Evolutionary conservation across 352 stramenopile genomes (phyloP).

Genomic region (Phytophthora vignae): DNA sequence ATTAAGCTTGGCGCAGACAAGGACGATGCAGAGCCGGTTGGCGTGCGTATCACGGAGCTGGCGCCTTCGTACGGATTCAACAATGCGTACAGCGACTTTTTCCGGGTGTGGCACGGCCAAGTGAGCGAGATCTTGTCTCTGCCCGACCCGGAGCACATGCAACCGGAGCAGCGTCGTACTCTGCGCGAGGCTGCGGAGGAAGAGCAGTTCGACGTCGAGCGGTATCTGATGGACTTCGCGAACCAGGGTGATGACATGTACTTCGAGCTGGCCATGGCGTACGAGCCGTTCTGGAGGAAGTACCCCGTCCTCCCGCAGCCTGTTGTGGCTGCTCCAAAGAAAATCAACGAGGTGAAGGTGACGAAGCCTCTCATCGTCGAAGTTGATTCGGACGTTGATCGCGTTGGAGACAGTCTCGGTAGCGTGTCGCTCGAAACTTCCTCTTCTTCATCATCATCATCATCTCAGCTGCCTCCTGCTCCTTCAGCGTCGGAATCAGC

Average conservation of each 20-base stretch:
- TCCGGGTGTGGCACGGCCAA: slow-evolving; percentile 91
- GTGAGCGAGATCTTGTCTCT: slow-evolving; percentile 95
- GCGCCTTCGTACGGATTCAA: slow-evolving; percentile 94
- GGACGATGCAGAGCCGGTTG: slow-evolving; percentile 15
- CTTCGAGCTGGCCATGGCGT: slow-evolving; percentile 90
- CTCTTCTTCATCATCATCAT: background rate
- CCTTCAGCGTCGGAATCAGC: slow-evolving; percentile 9
- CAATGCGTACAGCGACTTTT: slow-evolving; percentile 93
- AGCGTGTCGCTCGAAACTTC: slow-evolving; percentile 33
- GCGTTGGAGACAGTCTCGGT: slow-evolving; percentile 31
- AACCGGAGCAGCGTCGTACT: slow-evolving; percentile 69
- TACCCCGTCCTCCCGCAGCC: slow-evolving; percentile 36
- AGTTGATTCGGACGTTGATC: slow-evolving; percentile 35
- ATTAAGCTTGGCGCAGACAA: slow-evolving; percentile 23
- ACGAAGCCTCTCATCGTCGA: slow-evolving; percentile 50
- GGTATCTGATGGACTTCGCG: slow-evolving; percentile 96
- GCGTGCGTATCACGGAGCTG: slow-evolving; percentile 56
- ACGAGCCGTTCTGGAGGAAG: slow-evolving; percentile 90
- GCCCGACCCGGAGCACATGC: slow-evolving; percentile 87
- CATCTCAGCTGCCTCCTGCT: slow-evolving; percentile 5
- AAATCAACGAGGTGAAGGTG: slow-evolving; percentile 9
- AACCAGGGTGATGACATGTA: slow-evolving; percentile 94
- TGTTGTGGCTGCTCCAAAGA: slow-evolving; percentile 2
- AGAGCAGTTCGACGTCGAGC: slow-evolving; percentile 94
- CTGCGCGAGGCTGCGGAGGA: slow-evolving; percentile 90